Base-by-base conservation (phyloP, 2,329 filamentous ascomycete species). In the Orbilia oligospora region DNA sequence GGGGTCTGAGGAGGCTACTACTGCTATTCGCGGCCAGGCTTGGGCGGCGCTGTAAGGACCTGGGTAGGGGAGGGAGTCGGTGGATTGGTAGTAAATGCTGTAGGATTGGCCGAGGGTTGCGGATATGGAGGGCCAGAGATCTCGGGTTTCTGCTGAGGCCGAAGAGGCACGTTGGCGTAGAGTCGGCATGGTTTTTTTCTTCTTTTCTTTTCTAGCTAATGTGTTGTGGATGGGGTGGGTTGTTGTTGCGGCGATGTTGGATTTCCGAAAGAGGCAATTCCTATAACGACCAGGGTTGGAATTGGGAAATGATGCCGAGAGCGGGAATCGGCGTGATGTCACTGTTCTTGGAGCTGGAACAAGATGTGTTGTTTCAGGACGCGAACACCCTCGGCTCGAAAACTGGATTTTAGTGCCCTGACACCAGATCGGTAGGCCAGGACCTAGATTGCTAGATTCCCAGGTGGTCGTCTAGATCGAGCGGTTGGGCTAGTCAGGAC, bases 1-100 rank as follows among this genome's bases (percentile, higher is more conserved):
- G 0, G 90, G 89, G 81, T 91, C 90, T 14, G 87, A 88, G 9
- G 85, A 82, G 67, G 87, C 87, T 20, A 91, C 86, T 65, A 86
- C 84, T 81, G 81, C 81, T 6, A 80, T 66, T 4, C 81, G 71
- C n/a, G 71, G 75, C 72, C 72, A 76, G 64, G 8, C 14, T 51
- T 76, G 72, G 38, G 30, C 27, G 20, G 58, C 66, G 20, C 30
- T 27, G 36, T 72, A 51, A 5, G 56, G 66, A 3, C 80, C 81
- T 20, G 76, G 73, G 24, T 77, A 73, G 0, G 78, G 80, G 1
- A 81, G 71, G 36, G 76, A 68, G 30, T 78, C 69, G 14, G 81
- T 79, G 16, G 14, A 49, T 30, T 65, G 46, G 66, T 80, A 81
- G 44, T 78, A 71, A 53, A 68, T 68, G 3, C 80, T 80, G 24